phyloP scores from a whole-genome alignment of 495 filamentous ascomycete species.

The Trichoderma erinaceum region DNA sequence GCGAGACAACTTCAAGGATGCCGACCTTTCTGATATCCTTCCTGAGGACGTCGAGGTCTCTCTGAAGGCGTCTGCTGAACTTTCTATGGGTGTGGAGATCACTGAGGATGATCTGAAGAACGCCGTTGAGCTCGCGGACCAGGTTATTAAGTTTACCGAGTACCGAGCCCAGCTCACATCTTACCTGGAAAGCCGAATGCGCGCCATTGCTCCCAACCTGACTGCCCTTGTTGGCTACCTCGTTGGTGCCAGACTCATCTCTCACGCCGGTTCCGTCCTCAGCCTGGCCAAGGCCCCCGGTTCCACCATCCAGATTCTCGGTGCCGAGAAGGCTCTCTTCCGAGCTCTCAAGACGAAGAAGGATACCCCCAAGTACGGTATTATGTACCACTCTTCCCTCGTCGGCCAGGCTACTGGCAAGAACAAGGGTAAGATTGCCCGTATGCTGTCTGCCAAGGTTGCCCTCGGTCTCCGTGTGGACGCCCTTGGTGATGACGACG shows the following conservation, averaged over 20 bases:
- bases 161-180: constrained; percentile 81
- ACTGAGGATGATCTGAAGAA: constrained; percentile 80
- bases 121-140: constrained; percentile 83
- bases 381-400: constrained; percentile 96
- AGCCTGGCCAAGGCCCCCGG: constrained; percentile 95
- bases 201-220: constrained; percentile 92
- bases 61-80: constrained; percentile 89
- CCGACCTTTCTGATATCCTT: constrained; percentile 85
- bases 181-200: constrained; percentile 91
- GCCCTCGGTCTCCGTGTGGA: constrained; percentile 91
- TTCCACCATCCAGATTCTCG: constrained; percentile 94
- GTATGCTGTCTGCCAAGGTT: constrained; percentile 89
- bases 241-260: constrained; percentile 90
- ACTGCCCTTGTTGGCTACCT: constrained; percentile 91
- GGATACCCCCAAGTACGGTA: constrained; percentile 97
- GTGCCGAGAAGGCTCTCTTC: constrained; percentile 98
- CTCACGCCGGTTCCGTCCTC: constrained; percentile 91
- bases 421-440: constrained; percentile 99
- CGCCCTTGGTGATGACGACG: constrained; percentile 71
- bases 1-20: constrained; percentile 63
- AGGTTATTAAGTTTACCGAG: constrained; percentile 85
- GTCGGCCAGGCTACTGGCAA: constrained; percentile 93
- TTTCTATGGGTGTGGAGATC: constrained; percentile 98
- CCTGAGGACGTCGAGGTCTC: constrained; percentile 92
- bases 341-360: constrained; percentile 98